These are phyloP conservation scores for Podospora tetraspora DNA, from an alignment of 495 filamentous ascomycete species.

Conservation along the genomic window DNA sequence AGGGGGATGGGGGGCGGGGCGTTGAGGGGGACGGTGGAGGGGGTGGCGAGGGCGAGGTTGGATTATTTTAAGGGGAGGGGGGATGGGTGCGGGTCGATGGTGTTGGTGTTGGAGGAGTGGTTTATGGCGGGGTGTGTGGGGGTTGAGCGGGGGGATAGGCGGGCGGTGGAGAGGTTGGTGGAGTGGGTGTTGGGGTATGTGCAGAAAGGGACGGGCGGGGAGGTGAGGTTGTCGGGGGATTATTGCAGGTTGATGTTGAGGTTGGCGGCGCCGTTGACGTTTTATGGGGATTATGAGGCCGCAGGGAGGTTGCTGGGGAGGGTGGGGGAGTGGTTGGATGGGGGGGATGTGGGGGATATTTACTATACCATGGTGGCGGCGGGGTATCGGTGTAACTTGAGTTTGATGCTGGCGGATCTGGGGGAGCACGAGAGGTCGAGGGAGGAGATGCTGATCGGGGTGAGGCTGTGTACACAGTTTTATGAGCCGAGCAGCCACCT, in stretches of 20 bases:
- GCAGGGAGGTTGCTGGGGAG: conserved; percentile 9
- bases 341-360: background rate
- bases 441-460: background rate
- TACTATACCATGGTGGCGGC: background rate
- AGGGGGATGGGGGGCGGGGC: too few relatives aligned
- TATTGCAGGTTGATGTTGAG: conserved; percentile 19
- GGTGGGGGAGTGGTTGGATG: conserved; percentile 5
- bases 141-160: too few relatives aligned
- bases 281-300: conserved; percentile 5
- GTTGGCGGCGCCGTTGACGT: conserved; percentile 9
- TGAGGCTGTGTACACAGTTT: background rate
- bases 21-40: too few relatives aligned
- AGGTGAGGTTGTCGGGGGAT: background rate
- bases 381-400: conserved; percentile 1
- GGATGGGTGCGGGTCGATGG: too few relatives aligned
- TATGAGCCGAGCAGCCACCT: conserved; percentile 1
- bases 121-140: too few relatives aligned
- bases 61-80: too few relatives aligned
- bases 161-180: too few relatives aligned
- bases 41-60: too few relatives aligned
- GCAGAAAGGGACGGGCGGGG: background rate
- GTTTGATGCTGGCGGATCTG: background rate
- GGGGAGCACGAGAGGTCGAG: conserved; percentile 1
- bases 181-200: too few relatives aligned
- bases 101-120: too few relatives aligned